Base-by-base conservation (phyloP, 2,329 filamentous ascomycete species). In the Tolypocladium album region DNA sequence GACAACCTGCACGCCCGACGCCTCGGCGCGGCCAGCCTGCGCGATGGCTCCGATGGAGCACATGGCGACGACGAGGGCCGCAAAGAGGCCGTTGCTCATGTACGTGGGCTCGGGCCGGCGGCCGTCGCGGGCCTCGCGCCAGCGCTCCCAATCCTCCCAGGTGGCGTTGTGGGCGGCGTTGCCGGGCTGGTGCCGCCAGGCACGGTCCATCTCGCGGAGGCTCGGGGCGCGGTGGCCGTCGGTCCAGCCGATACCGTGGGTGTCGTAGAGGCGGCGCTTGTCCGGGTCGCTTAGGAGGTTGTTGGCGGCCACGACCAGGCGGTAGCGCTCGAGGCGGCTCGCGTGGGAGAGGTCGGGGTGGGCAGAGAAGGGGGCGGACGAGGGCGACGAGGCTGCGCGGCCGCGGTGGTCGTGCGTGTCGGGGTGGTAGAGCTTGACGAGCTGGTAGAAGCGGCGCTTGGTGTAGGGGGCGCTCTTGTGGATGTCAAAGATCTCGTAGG, bases 111-210 rank as follows among this genome's bases (percentile, higher is more conserved):
- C 75, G 64, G 74, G 76, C 64, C 71, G 71, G 68, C 67, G 69
- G 66, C 79, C 76, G 56, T 79, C 72, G 69, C 78, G 70, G 72
- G 79, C 72, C 40, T 84, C 78, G 66, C 89, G 82, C 87, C 88
- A 96, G 53, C 81, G 81, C 76, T 96, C 90, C 92, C 92, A 97
- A 72, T 99, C 94, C 71, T 99, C 94, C 94, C 94, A 99, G 0
- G 94, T 97, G 0, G 91, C 94, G 71, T 97, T 97, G 66, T 76
- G 75, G 57, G 80, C 80, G 15, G 82, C 72, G 59, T 74, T 81
- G 31, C 77, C 78, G 0, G 78, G 76, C 40, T 71, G 70, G 17
- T 75, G 67, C 42, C 81, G 77, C 82, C 82, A 86, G 5, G 72
- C 68, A 31, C 69, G 72, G 63, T 84, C 77, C 20, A 74, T 71